Evolutionary conservation across 495 filamentous ascomycete genomes (phyloP).

Genomic region (Xylaria flabelliformis): DNA sequence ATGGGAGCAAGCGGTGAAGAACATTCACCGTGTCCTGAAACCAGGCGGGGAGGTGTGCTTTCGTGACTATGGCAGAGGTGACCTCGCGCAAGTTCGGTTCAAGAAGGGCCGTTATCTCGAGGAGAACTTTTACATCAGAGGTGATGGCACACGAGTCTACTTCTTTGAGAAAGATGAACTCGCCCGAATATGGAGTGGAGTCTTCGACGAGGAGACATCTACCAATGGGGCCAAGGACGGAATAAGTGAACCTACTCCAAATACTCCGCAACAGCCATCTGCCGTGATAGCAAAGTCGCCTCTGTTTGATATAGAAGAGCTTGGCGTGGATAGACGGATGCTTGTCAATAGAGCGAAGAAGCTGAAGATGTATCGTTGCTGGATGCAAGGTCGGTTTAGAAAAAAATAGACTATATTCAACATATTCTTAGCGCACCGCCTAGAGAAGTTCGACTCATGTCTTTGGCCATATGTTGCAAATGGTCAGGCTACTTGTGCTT

Average conservation of each 20-base stretch:
- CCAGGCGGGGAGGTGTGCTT: conserved; percentile 90
- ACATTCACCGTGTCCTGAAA: conserved; percentile 82
- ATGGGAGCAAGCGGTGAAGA: conserved; percentile 82
- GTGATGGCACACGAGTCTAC: conserved; percentile 95
- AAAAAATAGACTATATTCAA: conserved; percentile 61
- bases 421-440: neutral
- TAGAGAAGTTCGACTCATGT: neutral
- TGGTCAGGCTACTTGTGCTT: neutral
- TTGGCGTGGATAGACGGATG: conserved; percentile 84
- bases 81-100: conserved; percentile 95
- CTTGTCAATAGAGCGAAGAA: conserved; percentile 89
- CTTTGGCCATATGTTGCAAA: neutral
- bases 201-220: conserved; percentile 25
- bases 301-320: conserved; percentile 71
- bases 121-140: conserved; percentile 96
- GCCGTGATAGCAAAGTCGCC: conserved; percentile 25
- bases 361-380: conserved; percentile 97
- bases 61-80: conserved; percentile 93
- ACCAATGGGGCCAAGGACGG: conserved; percentile 30
- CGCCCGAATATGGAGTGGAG: conserved; percentile 73
- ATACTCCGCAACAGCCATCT: conserved; percentile 14
- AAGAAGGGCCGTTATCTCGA: conserved; percentile 90
- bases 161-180: conserved; percentile 93
- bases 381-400: conserved; percentile 90
- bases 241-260: conserved; percentile 18